phyloP scores from a whole-genome alignment of 345 rosid species.

The Fremontodendron californicum region DNA sequence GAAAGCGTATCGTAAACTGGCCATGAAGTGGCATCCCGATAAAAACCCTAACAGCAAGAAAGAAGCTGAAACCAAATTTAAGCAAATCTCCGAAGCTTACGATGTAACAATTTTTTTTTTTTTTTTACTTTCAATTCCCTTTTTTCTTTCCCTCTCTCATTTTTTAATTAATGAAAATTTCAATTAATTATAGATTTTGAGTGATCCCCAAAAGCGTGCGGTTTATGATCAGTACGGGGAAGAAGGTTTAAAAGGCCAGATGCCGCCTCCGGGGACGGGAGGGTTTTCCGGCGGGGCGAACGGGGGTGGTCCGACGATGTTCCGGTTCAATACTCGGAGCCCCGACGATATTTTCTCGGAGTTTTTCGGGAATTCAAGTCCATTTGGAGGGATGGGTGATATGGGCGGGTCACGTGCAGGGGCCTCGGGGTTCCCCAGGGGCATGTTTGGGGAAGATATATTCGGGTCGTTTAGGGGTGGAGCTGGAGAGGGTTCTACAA shows the following conservation, averaged over 20 bases:
- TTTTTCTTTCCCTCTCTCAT: not conserved
- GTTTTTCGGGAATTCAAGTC: slow-evolving; percentile 54
- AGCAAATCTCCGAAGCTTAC: slow-evolving; percentile 77
- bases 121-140: too few relatives aligned
- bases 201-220: slow-evolving; percentile 62
- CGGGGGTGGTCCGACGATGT: slow-evolving; percentile 31
- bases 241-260: slow-evolving; percentile 66
- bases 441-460: slow-evolving; percentile 48
- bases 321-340: slow-evolving; percentile 52
- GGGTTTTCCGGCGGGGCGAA: slow-evolving; percentile 31
- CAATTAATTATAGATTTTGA: slow-evolving; percentile 42
- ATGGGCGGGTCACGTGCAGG: slow-evolving; percentile 48
- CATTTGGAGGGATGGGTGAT: slow-evolving; percentile 49
- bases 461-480: slow-evolving; percentile 35
- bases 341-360: slow-evolving; percentile 71
- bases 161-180: not conserved
- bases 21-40: slow-evolving; percentile 81
- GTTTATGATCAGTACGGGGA: slow-evolving; percentile 69
- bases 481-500: slow-evolving; percentile 42
- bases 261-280: slow-evolving; percentile 52
- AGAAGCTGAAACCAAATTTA: slow-evolving; percentile 70
- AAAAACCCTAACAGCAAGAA: slow-evolving; percentile 67
- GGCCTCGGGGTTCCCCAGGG: slow-evolving; percentile 42
- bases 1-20: slow-evolving; percentile 64
- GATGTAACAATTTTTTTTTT: slow-evolving; percentile 31